Evolutionary conservation across 306 rosid genomes (phyloP).

Genomic region (Mimosa pudica): DNA sequence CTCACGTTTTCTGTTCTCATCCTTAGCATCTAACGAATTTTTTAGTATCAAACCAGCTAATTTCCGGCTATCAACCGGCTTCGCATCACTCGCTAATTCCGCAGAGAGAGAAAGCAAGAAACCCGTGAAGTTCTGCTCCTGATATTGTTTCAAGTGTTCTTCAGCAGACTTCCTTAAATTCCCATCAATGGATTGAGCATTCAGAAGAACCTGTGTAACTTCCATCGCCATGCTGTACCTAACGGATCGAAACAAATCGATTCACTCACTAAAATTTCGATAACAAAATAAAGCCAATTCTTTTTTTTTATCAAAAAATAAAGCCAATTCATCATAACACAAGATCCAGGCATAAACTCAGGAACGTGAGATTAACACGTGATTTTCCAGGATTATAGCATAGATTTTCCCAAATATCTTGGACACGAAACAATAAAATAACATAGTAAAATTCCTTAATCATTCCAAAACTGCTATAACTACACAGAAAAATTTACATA

Average conservation of each 20-base stretch:
- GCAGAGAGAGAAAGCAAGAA: slow-evolving; percentile 79
- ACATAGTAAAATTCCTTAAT: too few species aligned
- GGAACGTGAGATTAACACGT: not conserved
- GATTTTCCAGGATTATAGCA: not conserved
- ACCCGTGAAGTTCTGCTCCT: slow-evolving; percentile 89
- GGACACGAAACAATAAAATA: too few species aligned
- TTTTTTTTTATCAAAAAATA: too few species aligned
- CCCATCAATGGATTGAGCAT: slow-evolving; percentile 87
- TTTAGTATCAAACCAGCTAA: slow-evolving; percentile 87
- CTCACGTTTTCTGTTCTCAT: slow-evolving; percentile 76
- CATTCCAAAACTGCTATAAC: too few species aligned
- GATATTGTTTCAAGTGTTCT: slow-evolving; percentile 79
- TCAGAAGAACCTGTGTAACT: slow-evolving; percentile 79
- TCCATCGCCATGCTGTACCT: slow-evolving; percentile 67
- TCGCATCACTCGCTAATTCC: slow-evolving; percentile 79
- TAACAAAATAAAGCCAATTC: not conserved
- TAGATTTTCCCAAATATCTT: not conserved
- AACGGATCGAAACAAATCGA: slow-evolving; percentile 25
- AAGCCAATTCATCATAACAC: slow-evolving; percentile 20
- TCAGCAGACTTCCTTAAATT: slow-evolving; percentile 78
- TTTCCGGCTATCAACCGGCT: slow-evolving; percentile 88
- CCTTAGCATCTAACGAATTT: slow-evolving; percentile 91
- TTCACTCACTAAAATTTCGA: not conserved
- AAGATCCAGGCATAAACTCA: slow-evolving; percentile 26
- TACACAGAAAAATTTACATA: not conserved